Conservation (phyloP, 2,329 filamentous ascomycete genomes). For the Cladosporium velox region DNA sequence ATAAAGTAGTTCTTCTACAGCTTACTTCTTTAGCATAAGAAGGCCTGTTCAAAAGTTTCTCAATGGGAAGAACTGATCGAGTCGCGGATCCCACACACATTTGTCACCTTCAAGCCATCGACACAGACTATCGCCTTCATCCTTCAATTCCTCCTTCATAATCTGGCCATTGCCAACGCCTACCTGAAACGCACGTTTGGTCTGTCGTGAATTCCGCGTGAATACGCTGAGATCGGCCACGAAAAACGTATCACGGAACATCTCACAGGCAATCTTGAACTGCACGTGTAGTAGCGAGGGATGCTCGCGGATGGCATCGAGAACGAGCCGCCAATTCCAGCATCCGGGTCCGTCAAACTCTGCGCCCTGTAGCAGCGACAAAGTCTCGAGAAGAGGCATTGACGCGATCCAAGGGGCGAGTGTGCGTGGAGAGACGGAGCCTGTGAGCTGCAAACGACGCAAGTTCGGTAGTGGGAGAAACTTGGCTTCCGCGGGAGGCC, state of each 20-base stretch:
- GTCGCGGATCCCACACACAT: not conserved
- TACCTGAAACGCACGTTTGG: not conserved
- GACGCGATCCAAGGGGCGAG: not conserved
- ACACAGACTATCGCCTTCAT: not conserved
- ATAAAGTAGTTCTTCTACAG: too few species aligned
- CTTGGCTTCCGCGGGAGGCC: not conserved
- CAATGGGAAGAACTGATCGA: not conserved
- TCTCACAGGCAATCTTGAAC: not conserved
- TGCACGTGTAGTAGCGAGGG: not conserved
- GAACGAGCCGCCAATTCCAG: too few species aligned
- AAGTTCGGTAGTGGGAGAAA: not conserved
- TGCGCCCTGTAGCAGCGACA: too few species aligned
- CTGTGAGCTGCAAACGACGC: not conserved
- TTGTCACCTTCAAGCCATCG: not conserved
- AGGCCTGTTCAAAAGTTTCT: not conserved
- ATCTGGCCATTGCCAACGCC: too few species aligned
- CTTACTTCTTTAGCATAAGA: too few species aligned
- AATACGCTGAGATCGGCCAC: not conserved
- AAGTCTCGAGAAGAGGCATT: not conserved
- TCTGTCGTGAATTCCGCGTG: not conserved
- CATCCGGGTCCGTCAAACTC: too few species aligned
- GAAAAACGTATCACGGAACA: too few species aligned
- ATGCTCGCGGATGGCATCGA: not conserved
- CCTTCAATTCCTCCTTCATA: too few species aligned
- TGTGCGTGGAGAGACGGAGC: not conserved